Evolutionary conservation across 805 yeast species (phyloP), one percentile per base, ranked within the genome.

Genomic region (Candida qinlingensis): DNA sequence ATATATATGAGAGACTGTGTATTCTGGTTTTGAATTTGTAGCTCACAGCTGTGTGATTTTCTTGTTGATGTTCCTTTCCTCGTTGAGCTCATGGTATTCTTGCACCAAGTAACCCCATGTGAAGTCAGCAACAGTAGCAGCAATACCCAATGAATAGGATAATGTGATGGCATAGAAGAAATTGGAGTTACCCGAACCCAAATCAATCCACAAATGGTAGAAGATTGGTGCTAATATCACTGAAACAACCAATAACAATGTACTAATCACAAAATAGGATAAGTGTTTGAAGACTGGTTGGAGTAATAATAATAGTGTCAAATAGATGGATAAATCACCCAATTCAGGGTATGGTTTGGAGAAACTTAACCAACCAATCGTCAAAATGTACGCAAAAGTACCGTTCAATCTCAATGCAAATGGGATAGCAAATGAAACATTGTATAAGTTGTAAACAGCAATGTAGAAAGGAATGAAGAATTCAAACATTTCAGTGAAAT

Each of bases 171-270:
- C 97, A 70, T 92, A 94, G 70, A 90, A 94, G 71, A 94, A 94
- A 67, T 94, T 94, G 45, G 97, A 83, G 68, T 94, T 94, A 29
- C 99, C 99, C 33, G 94, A 88, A 11, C 97, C 97, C 49, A 88
- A 73, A 50, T 84, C 85, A 56, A 92, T 87, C 99, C 99, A 94
- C 51, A 94, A 77, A 65, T 89, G 89, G 69, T 90, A 90, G 64
- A 92, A 94, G 8, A 88, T 81, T 2, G 98, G 97, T 5, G 94
- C 80, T 42, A 94, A 73, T 2, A 87, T 71, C 26, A 86, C 66
- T 26, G 84, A 73, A 52, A 77, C 81, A 7, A 78, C 53, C 42
- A 86, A 69, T 7, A 81, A 72, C 39, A 87, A 64, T 3, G 74
- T 72, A 35, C 80, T 74, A 27, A 81, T 66, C 42, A 77, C 56